Evolutionary conservation across 1,284 basidiomycete species (phyloP).

Genomic region (Puccinia coronata): DNA sequence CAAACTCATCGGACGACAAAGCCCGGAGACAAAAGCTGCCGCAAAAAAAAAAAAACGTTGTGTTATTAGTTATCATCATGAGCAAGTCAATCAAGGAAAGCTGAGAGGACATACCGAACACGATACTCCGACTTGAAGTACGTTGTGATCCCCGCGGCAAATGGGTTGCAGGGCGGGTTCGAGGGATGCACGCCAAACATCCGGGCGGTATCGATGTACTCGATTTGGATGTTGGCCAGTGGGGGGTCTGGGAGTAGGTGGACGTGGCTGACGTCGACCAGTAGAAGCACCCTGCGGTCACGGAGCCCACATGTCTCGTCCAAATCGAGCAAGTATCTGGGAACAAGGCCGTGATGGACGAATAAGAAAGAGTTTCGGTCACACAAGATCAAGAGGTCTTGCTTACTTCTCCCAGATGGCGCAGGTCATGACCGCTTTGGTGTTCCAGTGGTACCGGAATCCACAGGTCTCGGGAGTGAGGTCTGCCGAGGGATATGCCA

Average conservation of each 20-base stretch:
- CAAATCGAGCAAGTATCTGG: slow-evolving; percentile 36
- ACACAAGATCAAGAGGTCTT: neutral
- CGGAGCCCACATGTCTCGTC: slow-evolving; percentile 38
- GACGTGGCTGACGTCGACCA: slow-evolving; percentile 27
- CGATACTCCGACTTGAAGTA: slow-evolving; percentile 49
- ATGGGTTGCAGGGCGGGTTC: slow-evolving; percentile 39
- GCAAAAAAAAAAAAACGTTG: neutral
- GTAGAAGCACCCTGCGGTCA: slow-evolving; percentile 31
- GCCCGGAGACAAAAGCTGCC: slow-evolving; percentile 39
- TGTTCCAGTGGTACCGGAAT: slow-evolving; percentile 39
- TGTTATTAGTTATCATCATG: neutral
- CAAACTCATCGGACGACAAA: slow-evolving; percentile 41
- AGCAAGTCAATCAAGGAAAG: neutral
- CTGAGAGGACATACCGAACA: slow-evolving; percentile 31
- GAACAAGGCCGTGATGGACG: neutral
- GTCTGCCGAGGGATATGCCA: slow-evolving; percentile 40
- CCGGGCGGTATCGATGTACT: slow-evolving; percentile 41
- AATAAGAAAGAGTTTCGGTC: neutral
- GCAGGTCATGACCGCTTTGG: slow-evolving; percentile 41
- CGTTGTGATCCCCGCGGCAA: slow-evolving; percentile 33
- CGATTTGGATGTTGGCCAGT: slow-evolving; percentile 34
- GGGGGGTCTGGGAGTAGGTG: slow-evolving; percentile 39
- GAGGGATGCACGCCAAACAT: slow-evolving; percentile 16
- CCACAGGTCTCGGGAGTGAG: slow-evolving; percentile 4
- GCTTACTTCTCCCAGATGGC: slow-evolving; percentile 46